phyloP scores from a whole-genome alignment of 169 alveolate genomes.

The Eimeria sp. region DNA sequence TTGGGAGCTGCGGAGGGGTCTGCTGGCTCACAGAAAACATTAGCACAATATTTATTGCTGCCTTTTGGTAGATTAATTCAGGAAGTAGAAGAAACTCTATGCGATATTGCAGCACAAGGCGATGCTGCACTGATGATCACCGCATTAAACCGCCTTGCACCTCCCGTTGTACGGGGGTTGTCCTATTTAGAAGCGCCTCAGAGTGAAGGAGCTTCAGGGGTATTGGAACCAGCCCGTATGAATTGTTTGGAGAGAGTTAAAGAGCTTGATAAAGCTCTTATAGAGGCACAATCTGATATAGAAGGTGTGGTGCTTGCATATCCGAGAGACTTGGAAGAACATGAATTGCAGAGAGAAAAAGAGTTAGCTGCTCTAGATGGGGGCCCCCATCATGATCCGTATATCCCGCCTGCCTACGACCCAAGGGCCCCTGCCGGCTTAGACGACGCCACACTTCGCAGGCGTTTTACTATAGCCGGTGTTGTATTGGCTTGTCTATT shows the following conservation, averaged over 20 bases:
- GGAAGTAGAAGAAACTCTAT: neutral
- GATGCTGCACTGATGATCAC: neutral
- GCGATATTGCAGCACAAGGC: neutral
- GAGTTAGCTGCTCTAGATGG: neutral
- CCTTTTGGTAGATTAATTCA: neutral
- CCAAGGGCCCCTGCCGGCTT: neutral
- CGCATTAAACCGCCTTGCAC: neutral
- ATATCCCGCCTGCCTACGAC: neutral
- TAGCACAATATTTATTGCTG: neutral
- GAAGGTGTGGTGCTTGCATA: neutral
- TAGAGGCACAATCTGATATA: neutral
- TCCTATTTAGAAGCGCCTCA: conserved; percentile 17
- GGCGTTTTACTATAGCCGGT: neutral
- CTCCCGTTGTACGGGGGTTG: neutral
- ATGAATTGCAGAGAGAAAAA: neutral
- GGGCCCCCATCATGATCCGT: neutral
- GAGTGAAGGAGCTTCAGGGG: neutral
- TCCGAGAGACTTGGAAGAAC: neutral
- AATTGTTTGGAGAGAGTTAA: neutral
- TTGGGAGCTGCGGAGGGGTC: conserved; percentile 21
- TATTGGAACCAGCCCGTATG: neutral
- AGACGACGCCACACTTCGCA: neutral
- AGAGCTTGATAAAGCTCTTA: neutral
- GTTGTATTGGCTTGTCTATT: neutral
- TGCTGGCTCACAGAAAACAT: neutral